Conservation (phyloP, 495 filamentous ascomycete species). For the Xylaria palmicola region DNA sequence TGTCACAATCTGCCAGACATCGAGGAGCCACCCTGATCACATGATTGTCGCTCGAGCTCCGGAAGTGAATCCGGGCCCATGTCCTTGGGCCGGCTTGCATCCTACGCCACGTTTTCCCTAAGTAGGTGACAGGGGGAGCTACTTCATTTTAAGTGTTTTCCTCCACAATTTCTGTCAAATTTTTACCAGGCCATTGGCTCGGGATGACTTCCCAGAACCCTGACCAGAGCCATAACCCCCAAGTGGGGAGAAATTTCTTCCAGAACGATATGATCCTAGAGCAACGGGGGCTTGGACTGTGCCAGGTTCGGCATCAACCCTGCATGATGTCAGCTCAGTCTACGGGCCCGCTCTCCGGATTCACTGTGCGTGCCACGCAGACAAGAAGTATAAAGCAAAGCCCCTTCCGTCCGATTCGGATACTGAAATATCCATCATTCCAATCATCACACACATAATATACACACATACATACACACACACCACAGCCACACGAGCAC, state of each 20-base stretch:
- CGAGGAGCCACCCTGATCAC: constrained; percentile 9
- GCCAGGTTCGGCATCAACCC: constrained; percentile 13
- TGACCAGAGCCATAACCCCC: constrained; percentile 10
- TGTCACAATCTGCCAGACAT: background rate
- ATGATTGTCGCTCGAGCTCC: constrained; percentile 10
- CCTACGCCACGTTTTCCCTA: constrained; percentile 13
- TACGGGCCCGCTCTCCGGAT: background rate
- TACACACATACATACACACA: too few species aligned
- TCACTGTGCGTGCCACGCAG: constrained; percentile 16
- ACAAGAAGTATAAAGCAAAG: constrained; percentile 16
- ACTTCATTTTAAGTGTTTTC: constrained; percentile 15
- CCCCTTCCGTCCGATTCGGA: constrained; percentile 3
- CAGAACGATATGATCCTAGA: constrained; percentile 5
- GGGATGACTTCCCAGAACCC: constrained; percentile 3
- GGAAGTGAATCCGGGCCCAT: constrained; percentile 15
- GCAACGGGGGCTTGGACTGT: constrained; percentile 5
- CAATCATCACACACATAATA: background rate
- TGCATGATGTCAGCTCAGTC: constrained; percentile 13
- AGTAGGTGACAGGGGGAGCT: background rate
- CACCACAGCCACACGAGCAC: constrained; percentile 1
- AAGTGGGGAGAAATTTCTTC: constrained; percentile 16
- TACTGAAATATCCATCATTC: background rate
- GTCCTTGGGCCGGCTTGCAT: constrained; percentile 15
- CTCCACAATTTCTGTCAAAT: constrained; percentile 19
- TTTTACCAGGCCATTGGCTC: constrained; percentile 18